phyloP scores from a whole-genome alignment of 164 flowering plant genomes.

The Houttuynia cordata region DNA sequence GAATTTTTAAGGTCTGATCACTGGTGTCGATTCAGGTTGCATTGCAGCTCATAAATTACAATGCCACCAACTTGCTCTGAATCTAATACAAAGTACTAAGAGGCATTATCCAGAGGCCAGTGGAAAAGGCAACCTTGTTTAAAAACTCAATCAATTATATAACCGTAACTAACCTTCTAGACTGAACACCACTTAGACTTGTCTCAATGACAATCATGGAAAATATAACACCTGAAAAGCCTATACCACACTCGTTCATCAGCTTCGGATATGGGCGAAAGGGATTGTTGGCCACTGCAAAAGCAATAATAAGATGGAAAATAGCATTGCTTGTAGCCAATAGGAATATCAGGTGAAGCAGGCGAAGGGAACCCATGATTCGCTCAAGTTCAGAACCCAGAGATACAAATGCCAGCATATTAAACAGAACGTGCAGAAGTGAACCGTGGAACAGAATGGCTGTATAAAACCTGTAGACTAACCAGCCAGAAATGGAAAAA shows the following conservation, averaged over 20 bases:
- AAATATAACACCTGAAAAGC: slow-evolving; percentile 90
- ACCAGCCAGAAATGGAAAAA: slow-evolving; percentile 2
- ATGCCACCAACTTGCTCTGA: too few relatives aligned
- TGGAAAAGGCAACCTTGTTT: not conserved
- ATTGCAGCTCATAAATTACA: too few relatives aligned
- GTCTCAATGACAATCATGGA: slow-evolving; percentile 98
- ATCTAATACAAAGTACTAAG: too few relatives aligned
- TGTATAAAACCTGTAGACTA: slow-evolving; percentile 88
- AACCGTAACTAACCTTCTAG: slow-evolving; percentile 59
- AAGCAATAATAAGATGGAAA: slow-evolving; percentile 67
- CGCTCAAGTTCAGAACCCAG: slow-evolving; percentile 94
- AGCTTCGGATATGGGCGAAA: slow-evolving; percentile 21
- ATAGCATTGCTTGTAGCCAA: slow-evolving; percentile 80
- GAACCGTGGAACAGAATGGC: slow-evolving; percentile 83
- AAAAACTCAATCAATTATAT: slow-evolving; percentile 1
- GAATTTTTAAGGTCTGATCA: too few relatives aligned
- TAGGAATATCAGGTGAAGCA: slow-evolving; percentile 44
- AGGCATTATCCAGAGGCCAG: too few relatives aligned
- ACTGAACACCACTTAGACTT: slow-evolving; percentile 76
- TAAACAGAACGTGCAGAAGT: slow-evolving; percentile 81
- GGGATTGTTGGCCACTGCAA: slow-evolving; percentile 58
- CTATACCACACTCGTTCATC: slow-evolving; percentile 85
- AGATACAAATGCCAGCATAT: slow-evolving; percentile 94
- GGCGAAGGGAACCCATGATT: slow-evolving; percentile 90
- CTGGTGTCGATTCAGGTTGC: too few relatives aligned